Evolutionary conservation across 768 basidiomycete species (phyloP), one percentile per base, ranked within the genome.

Genomic region (Pleurotus citrinopileatus): DNA sequence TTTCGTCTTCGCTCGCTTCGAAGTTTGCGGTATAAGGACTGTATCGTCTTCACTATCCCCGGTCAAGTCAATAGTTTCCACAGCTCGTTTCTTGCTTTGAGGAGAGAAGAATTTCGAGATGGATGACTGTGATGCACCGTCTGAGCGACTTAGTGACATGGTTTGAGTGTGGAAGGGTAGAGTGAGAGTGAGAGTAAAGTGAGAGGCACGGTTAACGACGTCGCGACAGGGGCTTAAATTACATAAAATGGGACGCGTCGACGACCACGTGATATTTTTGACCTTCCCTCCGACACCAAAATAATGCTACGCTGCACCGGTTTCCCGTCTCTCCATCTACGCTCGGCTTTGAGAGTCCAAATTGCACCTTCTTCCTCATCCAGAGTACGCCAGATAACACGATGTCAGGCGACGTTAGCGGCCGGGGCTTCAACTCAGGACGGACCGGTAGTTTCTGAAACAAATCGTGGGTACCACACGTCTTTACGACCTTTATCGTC

Each of bases 391-490:
- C 36, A 54, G 6, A 15, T 29, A 9, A 34, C 26, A 25, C 66
- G 67, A 58, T 61, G 61, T 54, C 56, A 68, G 13, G 62, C 68
- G 23, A 63, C 65, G n/a, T 37, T 59, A 10, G 55, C 68, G 26
- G 46, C 64, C 32, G 22, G 15, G 4, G n/a, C 48, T 5, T 9
- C n/a, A 9, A n/a, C 28, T 17, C 65, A 59, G 27, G 79, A 81
- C 52, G 79, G 75, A 10, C 74, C 77, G 17, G 67, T 73, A 3
- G 65, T 76, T 34, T 81, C 86, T 1, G 82, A 82, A 57, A 87
- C 85, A 15, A 86, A 87, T 60, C 85, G 87, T 87, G 68, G 57
- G 75, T 68, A 10, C 28, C 28, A 25, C 28, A 4, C 42, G 28
- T 53, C 40, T 45, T 17, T n/a, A 57, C 22, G 44, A 29, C 46